These are phyloP conservation scores for Thraustotheca clavata DNA, from an alignment of 352 stramenopile species.

Conservation along the genomic window DNA sequence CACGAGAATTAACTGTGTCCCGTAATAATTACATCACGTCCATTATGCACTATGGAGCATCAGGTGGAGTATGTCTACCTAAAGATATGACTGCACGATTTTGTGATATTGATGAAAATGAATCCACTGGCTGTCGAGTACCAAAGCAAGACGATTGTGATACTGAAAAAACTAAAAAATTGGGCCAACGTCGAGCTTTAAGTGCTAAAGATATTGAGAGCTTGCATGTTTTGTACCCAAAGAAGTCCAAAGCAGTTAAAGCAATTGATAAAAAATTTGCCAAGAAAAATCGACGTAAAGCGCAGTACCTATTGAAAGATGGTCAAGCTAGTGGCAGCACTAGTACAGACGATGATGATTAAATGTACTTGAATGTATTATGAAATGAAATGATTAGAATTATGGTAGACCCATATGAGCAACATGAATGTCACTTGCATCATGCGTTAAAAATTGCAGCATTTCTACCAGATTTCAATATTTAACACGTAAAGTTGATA, in stretches of 20 bases:
- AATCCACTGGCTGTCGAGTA: constrained; percentile 5
- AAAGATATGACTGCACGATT: constrained; percentile 9
- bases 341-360: too few relatives aligned
- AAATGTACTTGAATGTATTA: too few relatives aligned
- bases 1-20: neutral
- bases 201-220: constrained; percentile 8
- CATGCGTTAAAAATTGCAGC: constrained; percentile 69
- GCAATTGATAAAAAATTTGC: neutral
- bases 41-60: constrained; percentile 14
- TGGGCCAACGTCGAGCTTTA: neutral
- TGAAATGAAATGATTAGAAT: too few relatives aligned
- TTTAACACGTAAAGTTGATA: neutral
- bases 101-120: constrained; percentile 18
- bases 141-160: constrained; percentile 18
- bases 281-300: too few relatives aligned
- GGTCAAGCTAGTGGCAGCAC: too few relatives aligned
- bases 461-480: constrained; percentile 32
- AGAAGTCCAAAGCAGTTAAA: neutral
- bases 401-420: neutral
- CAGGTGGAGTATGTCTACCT: constrained; percentile 16
- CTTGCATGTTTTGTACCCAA: neutral
- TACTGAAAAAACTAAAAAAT: neutral
- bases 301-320: too few relatives aligned
- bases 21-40: constrained; percentile 16
- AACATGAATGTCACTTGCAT: constrained; percentile 66